A percentile compares a stretch with the other conserved stretches of the same genome.
Evolutionary conservation across 1,284 basidiomycete species (phyloP).

Genomic region (Apiotrichum siamense): DNA sequence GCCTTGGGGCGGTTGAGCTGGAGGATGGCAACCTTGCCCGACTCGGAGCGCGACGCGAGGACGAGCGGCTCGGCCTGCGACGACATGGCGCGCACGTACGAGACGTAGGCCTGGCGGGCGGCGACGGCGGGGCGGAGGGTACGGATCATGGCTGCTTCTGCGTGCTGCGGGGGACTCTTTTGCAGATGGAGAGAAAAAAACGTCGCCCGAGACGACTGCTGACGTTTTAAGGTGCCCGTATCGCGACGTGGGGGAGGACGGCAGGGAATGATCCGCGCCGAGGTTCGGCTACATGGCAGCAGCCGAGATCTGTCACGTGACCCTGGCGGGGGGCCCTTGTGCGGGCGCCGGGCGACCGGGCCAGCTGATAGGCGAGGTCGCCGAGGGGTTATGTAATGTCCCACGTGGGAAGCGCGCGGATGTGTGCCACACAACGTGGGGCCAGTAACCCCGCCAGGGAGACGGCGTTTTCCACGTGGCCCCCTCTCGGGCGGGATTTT

Average conservation of each 20-base stretch:
- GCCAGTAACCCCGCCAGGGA: neutral
- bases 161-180: neutral
- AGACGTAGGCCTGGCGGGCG: constrained; percentile 12
- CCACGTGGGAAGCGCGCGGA: neutral
- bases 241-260: neutral
- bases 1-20: constrained; percentile 95
- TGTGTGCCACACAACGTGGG: constrained; percentile 2
- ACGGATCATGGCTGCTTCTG: constrained; percentile 13
- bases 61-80: constrained; percentile 39
- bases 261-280: neutral
- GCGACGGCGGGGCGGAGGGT: constrained; percentile 18
- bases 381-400: too few species aligned
- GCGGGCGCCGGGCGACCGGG: too few species aligned
- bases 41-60: constrained; percentile 32
- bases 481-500: neutral
- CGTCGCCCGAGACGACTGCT: too few species aligned
- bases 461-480: neutral
- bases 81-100: constrained; percentile 32
- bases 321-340: too few species aligned
- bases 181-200: constrained; percentile 2
- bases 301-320: neutral
- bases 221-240: too few species aligned
- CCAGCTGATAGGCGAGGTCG: neutral
- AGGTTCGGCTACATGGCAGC: neutral
- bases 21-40: constrained; percentile 68